These are phyloP conservation scores for Exophiala viscosa DNA, from an alignment of 2,329 filamentous ascomycete genomes.

Conservation along the genomic window DNA sequence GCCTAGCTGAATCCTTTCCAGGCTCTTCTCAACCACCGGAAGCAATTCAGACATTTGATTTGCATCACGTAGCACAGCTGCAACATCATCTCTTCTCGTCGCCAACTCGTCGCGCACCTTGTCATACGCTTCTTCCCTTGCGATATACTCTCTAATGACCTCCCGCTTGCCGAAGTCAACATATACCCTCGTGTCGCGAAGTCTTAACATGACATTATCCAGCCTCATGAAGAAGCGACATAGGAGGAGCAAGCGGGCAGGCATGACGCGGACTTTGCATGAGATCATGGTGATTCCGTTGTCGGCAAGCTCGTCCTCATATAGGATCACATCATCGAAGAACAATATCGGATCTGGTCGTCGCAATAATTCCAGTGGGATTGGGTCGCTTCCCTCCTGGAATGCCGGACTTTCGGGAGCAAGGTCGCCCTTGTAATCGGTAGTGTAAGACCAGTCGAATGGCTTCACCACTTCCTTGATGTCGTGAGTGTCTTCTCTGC, in stretches of 20 bases:
- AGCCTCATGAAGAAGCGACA: constrained; percentile 87
- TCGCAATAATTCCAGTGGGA: constrained; percentile 82
- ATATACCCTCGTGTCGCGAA: constrained; percentile 87
- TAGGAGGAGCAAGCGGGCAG: constrained; percentile 77
- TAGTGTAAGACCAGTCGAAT: constrained; percentile 98
- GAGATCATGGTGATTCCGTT: constrained; percentile 90
- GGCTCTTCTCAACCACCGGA: constrained; percentile 63
- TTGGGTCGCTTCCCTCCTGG: constrained; percentile 47
- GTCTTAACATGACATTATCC: constrained; percentile 80
- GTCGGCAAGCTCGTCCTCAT: constrained; percentile 96
- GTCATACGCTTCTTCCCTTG: constrained; percentile 78
- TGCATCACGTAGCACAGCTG: constrained; percentile 72
- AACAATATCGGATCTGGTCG: constrained; percentile 91
- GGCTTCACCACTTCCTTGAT: constrained; percentile 94
- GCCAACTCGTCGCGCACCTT: constrained; percentile 67
- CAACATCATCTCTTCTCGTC: constrained; percentile 66
- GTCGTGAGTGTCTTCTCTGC: constrained; percentile 70
- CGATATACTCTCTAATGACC: constrained; percentile 84
- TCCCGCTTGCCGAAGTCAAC: constrained; percentile 77
- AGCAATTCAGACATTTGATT: constrained; percentile 69
- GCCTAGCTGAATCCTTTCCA: constrained; percentile 53
- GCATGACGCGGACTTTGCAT: constrained; percentile 91
- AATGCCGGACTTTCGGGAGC: constrained; percentile 37
- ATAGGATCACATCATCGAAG: constrained; percentile 93
- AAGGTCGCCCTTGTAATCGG: constrained; percentile 74